These are phyloP conservation scores for Dimargaris verticillata DNA, from an alignment of 192 early-diverging fungal species.

Conservation along the genomic window DNA sequence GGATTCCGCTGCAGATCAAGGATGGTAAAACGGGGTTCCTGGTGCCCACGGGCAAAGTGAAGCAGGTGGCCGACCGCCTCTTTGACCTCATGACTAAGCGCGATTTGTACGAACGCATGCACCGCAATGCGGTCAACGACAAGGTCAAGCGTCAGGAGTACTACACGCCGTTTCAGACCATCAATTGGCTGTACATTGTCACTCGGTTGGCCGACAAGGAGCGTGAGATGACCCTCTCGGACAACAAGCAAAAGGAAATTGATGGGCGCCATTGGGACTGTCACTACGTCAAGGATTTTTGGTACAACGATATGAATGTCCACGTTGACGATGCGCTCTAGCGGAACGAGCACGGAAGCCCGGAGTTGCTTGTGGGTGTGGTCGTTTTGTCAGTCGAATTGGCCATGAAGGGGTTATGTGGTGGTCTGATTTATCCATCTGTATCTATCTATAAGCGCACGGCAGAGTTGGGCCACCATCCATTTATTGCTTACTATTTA, in stretches of 20 bases:
- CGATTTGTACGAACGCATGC: slow-evolving; percentile 29
- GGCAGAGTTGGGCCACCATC: background rate
- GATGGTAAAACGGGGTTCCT: slow-evolving; percentile 51
- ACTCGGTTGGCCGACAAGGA: slow-evolving; percentile 33
- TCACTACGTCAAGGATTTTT: slow-evolving; percentile 14
- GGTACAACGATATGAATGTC: slow-evolving; percentile 6
- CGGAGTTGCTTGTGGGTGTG: background rate
- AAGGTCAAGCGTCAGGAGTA: slow-evolving; percentile 49
- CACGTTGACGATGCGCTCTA: slow-evolving; percentile 4
- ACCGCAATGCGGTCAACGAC: slow-evolving; percentile 17
- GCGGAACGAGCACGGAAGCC: background rate
- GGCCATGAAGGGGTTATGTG: background rate
- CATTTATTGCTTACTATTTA: background rate
- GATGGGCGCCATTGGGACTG: slow-evolving; percentile 7
- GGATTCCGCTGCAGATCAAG: slow-evolving; percentile 68
- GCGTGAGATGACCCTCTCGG: background rate
- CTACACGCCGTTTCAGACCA: slow-evolving; percentile 48
- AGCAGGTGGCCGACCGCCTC: slow-evolving; percentile 41
- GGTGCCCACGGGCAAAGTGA: slow-evolving; percentile 39
- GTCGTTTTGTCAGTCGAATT: background rate
- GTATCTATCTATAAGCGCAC: background rate
- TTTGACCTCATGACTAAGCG: slow-evolving; percentile 37
- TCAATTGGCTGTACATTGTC: slow-evolving; percentile 59
- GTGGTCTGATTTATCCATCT: background rate
- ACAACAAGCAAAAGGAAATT: background rate